These are phyloP conservation scores for Sarocladium oryzae DNA, from an alignment of 2,329 filamentous ascomycete genomes.

Conservation along the genomic window DNA sequence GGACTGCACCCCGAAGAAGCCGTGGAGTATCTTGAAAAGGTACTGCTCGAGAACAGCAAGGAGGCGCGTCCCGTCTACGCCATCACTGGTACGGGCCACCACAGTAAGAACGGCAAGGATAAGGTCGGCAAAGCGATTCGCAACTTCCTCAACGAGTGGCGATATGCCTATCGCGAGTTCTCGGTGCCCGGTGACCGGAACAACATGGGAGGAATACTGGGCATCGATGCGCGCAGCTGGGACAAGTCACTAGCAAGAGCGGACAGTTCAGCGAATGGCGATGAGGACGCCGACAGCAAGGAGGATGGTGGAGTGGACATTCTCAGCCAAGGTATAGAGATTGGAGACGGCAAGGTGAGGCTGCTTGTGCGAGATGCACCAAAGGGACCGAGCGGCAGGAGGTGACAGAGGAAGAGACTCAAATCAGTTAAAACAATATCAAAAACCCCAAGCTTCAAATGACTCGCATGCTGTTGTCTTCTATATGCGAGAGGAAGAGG, in stretches of 20 bases:
- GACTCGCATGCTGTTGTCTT: background rate
- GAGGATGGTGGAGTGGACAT: slow-evolving; percentile 45
- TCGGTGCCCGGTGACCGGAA: slow-evolving; percentile 89
- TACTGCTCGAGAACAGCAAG: slow-evolving; percentile 74
- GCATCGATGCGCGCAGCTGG: slow-evolving; percentile 61
- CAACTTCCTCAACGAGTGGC: slow-evolving; percentile 88
- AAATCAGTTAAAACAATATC: slow-evolving; percentile 7
- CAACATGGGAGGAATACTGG: slow-evolving; percentile 70
- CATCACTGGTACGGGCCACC: slow-evolving; percentile 93
- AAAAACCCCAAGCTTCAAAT: background rate
- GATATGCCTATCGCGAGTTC: slow-evolving; percentile 93
- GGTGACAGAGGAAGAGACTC: slow-evolving; percentile 30
- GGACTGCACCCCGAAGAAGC: slow-evolving; percentile 98
- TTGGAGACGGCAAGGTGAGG: slow-evolving; percentile 60
- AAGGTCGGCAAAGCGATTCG: slow-evolving; percentile 95
- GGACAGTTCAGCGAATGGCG: slow-evolving; percentile 29
- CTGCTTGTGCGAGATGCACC: slow-evolving; percentile 56
- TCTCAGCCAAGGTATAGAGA: slow-evolving; percentile 59
- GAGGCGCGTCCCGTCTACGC: slow-evolving; percentile 78
- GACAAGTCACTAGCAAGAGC: slow-evolving; percentile 50
- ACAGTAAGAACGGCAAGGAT: slow-evolving; percentile 98
- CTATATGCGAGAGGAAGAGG: no score
- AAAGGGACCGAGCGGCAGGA: slow-evolving; percentile 46
- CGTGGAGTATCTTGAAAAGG: slow-evolving; percentile 84
- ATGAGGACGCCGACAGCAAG: slow-evolving; percentile 29